Conservation (phyloP, 208 protist genomes). For the Zelonia costaricensis region DNA sequence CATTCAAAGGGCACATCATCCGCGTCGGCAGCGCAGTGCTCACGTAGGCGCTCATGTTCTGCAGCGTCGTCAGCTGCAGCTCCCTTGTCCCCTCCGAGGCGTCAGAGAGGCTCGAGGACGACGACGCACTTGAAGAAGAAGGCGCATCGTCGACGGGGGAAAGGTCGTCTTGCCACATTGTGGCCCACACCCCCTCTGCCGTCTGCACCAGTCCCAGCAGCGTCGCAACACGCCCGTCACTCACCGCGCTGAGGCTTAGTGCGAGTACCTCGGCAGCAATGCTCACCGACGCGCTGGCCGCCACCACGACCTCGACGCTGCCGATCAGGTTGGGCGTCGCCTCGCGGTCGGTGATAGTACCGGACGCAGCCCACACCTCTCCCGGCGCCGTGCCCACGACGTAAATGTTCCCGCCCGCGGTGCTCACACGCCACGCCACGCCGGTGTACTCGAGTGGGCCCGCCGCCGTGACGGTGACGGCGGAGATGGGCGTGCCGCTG, state of each 20-base stretch:
- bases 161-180: not conserved
- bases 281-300: not conserved
- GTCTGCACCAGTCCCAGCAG: not conserved
- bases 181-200: not conserved
- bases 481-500: not conserved
- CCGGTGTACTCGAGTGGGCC: not conserved
- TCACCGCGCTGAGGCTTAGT: not conserved
- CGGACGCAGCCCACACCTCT: not conserved
- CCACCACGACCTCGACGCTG: not conserved
- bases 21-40: not conserved
- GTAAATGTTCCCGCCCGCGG: not conserved
- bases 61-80: slow-evolving; percentile 3
- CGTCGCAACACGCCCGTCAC: not conserved
- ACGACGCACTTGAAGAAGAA: not conserved
- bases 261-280: not conserved
- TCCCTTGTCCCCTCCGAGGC: not conserved
- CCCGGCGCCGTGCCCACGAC: not conserved
- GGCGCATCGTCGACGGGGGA: not conserved
- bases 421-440: slow-evolving; percentile 10
- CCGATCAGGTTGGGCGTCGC: not conserved
- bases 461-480: not conserved
- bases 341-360: not conserved
- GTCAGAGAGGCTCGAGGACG: not conserved
- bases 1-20: slow-evolving; percentile 8
- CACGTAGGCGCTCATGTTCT: not conserved